Conservation (phyloP, 2,329 filamentous ascomycete species). For the Penicillium glabrum region DNA sequence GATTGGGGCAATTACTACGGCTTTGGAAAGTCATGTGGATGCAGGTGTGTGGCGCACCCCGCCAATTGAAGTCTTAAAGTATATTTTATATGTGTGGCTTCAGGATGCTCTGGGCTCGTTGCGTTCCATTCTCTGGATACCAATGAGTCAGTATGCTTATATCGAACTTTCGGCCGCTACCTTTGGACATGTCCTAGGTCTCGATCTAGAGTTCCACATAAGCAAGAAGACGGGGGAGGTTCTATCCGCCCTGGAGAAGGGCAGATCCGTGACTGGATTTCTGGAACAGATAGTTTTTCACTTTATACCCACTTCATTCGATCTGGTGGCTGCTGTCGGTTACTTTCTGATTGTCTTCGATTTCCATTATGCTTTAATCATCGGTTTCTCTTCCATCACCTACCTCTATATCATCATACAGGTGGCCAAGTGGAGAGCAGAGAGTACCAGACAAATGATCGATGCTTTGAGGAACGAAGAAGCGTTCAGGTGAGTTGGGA, state of each 20-base stretch:
- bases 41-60: constrained; percentile 46
- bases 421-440: constrained; percentile 89
- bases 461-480: constrained; percentile 94
- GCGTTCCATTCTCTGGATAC: constrained; percentile 87
- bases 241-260: constrained; percentile 91
- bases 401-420: constrained; percentile 96
- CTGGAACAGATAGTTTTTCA: constrained; percentile 96
- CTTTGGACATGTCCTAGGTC: constrained; percentile 93
- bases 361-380: constrained; percentile 84
- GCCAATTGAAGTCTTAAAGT: constrained; percentile 29
- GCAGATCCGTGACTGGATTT: constrained; percentile 92
- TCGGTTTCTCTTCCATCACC: constrained; percentile 87
- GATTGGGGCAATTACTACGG: constrained; percentile 75
- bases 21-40: constrained; percentile 60
- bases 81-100: constrained; percentile 75
- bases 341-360: constrained; percentile 80
- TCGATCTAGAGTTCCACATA: constrained; percentile 94
- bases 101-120: constrained; percentile 85
- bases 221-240: constrained; percentile 97
- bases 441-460: constrained; percentile 88
- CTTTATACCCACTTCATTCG: constrained; percentile 90
- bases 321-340: constrained; percentile 79
- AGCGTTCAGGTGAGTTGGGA: constrained; percentile 71
- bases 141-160: constrained; percentile 95
- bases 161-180: constrained; percentile 89